These are phyloP conservation scores for Pseudomicrostroma phylloplanum DNA, from an alignment of 1,284 basidiomycete genomes.

Conservation along the genomic window DNA sequence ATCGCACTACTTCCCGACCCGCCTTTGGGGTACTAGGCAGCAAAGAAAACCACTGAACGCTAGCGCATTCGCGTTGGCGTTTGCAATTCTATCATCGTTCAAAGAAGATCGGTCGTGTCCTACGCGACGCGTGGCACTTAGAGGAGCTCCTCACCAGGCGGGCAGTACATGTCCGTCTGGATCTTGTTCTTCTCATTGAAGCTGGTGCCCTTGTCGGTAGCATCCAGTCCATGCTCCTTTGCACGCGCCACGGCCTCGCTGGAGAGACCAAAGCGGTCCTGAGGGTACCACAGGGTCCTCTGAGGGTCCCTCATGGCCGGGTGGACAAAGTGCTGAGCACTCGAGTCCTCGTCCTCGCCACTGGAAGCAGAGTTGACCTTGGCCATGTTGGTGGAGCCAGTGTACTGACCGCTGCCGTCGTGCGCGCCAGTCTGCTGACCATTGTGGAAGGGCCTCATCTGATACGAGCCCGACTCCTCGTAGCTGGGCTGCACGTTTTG, in stretches of 20 bases:
- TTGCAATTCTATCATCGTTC: too few species aligned
- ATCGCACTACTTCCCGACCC: too few species aligned
- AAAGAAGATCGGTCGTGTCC: too few species aligned
- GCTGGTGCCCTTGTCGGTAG: constrained; percentile 37
- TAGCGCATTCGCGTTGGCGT: too few species aligned
- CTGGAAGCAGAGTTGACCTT: constrained; percentile 19
- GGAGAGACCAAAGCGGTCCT: constrained; percentile 46
- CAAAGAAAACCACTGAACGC: too few species aligned
- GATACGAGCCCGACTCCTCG: background rate
- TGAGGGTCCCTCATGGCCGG: constrained; percentile 41
- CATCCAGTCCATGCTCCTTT: constrained; percentile 35
- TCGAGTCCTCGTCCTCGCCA: constrained; percentile 15
- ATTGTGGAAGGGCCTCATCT: background rate
- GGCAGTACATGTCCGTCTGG: constrained; percentile 34
- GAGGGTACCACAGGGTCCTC: constrained; percentile 45
- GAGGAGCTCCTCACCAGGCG: constrained; percentile 41
- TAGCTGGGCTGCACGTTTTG: background rate
- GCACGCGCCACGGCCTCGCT: constrained; percentile 35
- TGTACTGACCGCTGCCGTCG: background rate
- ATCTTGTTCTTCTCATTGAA: constrained; percentile 45
- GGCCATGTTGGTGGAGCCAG: constrained; percentile 3
- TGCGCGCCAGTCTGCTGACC: background rate
- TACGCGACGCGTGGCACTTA: too few species aligned
- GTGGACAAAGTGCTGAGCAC: constrained; percentile 32
- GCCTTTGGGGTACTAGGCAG: too few species aligned